A percentile compares a stretch with the other conserved stretches of the same genome.
These are phyloP conservation scores for Fonsecaea erecta DNA, from an alignment of 2,329 filamentous ascomycete genomes.

Conservation along the genomic window DNA sequence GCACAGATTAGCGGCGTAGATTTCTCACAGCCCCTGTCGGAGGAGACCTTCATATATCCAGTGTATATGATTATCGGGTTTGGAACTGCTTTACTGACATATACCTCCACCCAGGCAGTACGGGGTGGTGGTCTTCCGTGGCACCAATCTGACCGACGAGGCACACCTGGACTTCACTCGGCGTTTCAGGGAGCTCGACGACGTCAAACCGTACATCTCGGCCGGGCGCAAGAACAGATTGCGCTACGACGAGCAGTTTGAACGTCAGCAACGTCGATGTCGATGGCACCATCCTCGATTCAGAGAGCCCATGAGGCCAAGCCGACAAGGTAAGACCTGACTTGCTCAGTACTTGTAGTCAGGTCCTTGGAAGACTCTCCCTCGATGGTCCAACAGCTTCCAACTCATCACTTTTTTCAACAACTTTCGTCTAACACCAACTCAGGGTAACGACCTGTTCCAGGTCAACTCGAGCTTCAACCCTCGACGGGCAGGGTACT, in stretches of 20 bases:
- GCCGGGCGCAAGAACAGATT: neutral
- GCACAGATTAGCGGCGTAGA: neutral
- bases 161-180: neutral
- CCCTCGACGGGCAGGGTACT: neutral
- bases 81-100: too few species aligned
- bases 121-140: conserved; percentile 1
- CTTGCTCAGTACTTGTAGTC: too few species aligned
- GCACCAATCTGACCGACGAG: neutral
- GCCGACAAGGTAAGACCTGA: conserved; percentile 5
- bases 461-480: conserved; percentile 10
- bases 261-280: neutral
- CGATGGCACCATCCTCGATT: too few species aligned
- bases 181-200: conserved; percentile 2
- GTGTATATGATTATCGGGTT: neutral
- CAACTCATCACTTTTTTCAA: too few species aligned
- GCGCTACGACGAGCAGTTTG: neutral
- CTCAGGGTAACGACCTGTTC: conserved; percentile 6
- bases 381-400: too few species aligned
- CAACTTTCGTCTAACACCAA: neutral
- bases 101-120: neutral
- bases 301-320: too few species aligned
- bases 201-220: conserved; percentile 2
- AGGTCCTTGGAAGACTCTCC: too few species aligned
- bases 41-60: neutral
- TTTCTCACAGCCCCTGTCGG: neutral